phyloP scores from a whole-genome alignment of 257 asterid genomes.

The Eustoma russellianum region DNA sequence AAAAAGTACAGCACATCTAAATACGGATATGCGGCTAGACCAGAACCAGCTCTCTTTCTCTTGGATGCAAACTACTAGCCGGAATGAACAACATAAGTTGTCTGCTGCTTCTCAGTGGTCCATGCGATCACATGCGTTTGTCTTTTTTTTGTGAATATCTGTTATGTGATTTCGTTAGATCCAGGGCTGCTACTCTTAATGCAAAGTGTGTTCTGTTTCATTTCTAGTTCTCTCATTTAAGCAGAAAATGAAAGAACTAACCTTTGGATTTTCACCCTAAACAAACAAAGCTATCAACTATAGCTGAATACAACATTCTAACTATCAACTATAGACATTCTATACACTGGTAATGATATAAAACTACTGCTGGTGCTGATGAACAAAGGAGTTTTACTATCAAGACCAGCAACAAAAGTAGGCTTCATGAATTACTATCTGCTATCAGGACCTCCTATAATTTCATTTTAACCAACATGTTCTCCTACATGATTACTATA shows the following conservation, averaged over 20 bases:
- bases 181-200: background rate
- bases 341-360: too few relatives aligned
- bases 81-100: background rate
- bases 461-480: too few relatives aligned
- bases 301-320: too few relatives aligned
- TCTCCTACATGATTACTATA: too few relatives aligned
- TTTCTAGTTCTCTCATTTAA: background rate
- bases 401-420: too few relatives aligned
- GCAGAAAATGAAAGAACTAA: background rate
- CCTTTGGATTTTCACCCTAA: too few relatives aligned
- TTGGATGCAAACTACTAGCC: slow-evolving; percentile 11
- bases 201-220: background rate
- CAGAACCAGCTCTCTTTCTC: slow-evolving; percentile 23
- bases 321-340: too few relatives aligned
- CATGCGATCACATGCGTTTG: background rate
- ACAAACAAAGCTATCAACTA: too few relatives aligned
- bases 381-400: too few relatives aligned
- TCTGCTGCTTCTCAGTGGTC: background rate
- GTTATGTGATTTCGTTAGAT: background rate
- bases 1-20: slow-evolving; percentile 27
- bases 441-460: too few relatives aligned
- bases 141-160: background rate
- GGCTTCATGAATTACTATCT: too few relatives aligned
- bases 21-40: slow-evolving; percentile 28
- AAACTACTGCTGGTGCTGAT: too few relatives aligned